Percentiles rank a stretch among this genome's conserved stretches.
Evolutionary conservation across 441 rosid genomes (phyloP).

Genomic region (Gossypium lobatum): DNA sequence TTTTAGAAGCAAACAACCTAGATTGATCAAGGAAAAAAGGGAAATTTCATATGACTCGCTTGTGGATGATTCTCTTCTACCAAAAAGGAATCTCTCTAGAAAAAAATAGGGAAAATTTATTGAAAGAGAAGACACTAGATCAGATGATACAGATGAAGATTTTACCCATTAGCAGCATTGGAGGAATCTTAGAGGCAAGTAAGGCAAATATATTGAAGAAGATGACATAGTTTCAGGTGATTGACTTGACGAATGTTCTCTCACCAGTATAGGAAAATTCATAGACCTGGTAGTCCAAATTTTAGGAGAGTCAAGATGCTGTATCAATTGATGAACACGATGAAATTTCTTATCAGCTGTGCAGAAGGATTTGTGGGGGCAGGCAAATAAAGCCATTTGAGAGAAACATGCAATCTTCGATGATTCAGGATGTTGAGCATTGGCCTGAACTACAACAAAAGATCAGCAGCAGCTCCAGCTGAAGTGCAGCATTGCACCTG

Average conservation of each 20-base stretch:
- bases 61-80: conserved; percentile 39
- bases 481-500: too few relatives aligned
- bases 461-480: too few relatives aligned
- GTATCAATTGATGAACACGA: conserved; percentile 31
- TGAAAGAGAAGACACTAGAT: conserved; percentile 26
- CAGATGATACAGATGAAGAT: conserved; percentile 31
- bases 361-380: conserved; percentile 23
- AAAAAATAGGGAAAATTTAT: conserved; percentile 29
- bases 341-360: conserved; percentile 21
- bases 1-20: conserved; percentile 38
- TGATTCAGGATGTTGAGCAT: conserved; percentile 18
- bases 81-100: conserved; percentile 21
- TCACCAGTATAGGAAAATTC: conserved; percentile 30
- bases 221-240: conserved; percentile 40
- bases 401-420: conserved; percentile 45
- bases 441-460: too few relatives aligned
- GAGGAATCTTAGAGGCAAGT: conserved; percentile 27
- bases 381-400: conserved; percentile 24
- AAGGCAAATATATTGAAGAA: conserved; percentile 24
- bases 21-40: conserved; percentile 36
- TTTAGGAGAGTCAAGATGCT: conserved; percentile 23
- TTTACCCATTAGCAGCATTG: conserved; percentile 21
- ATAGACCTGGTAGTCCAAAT: conserved; percentile 24
- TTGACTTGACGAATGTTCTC: conserved; percentile 38
- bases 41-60: conserved; percentile 39